phyloP scores from a whole-genome alignment of 495 filamentous ascomycete species.

The Tuber borchii region DNA sequence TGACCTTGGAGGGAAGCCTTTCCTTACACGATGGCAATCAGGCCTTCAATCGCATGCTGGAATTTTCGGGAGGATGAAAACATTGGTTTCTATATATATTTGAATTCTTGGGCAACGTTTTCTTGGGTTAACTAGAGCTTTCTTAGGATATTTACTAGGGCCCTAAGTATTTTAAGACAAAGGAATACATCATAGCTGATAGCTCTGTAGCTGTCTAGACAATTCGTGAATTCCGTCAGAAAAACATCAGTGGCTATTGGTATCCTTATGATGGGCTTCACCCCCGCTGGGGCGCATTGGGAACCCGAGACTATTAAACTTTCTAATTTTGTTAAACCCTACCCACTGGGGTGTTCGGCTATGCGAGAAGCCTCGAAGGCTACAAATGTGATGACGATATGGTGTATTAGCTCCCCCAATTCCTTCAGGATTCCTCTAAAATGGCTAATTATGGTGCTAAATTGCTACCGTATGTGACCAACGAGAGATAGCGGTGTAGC shows the following conservation, averaged over 20 bases:
- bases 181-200: neutral
- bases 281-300: conserved; percentile 5
- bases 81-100: neutral
- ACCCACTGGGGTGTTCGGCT: neutral
- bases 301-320: neutral
- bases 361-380: conserved; percentile 21
- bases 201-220: neutral
- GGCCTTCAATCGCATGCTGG: neutral
- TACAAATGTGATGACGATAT: neutral
- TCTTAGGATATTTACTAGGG: neutral
- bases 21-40: neutral
- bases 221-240: neutral
- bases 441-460: conserved; percentile 15
- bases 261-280: no score
- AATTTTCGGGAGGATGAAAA: neutral
- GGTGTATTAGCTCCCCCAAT: conserved; percentile 16
- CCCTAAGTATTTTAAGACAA: no score
- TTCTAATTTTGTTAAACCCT: neutral
- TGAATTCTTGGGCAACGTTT: neutral
- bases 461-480: conserved; percentile 15
- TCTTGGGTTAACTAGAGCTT: neutral
- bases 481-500: no score
- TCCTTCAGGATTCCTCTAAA: conserved; percentile 10
- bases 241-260: no score
- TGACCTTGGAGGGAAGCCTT: neutral